Evolutionary conservation across 2,329 filamentous ascomycete genomes (phyloP), one percentile per base, ranked within the genome.

Genomic region (Calonectria fujianensis): DNA sequence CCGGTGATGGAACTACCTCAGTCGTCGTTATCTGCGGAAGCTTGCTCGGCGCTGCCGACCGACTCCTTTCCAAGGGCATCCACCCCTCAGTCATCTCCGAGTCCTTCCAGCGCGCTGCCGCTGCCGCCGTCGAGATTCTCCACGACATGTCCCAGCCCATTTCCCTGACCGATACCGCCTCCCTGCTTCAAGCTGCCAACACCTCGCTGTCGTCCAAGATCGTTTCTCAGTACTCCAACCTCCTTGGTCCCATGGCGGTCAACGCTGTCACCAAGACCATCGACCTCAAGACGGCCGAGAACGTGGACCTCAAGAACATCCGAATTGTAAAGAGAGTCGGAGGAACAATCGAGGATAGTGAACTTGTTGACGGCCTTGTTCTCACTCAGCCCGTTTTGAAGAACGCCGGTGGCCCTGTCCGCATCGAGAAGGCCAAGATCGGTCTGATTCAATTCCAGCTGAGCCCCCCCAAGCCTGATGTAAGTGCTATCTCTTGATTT

Each of bases 141-240:
- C 95, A 98, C 87, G 94, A 95, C 80, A 99, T 99, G 95, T 98
- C 96, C 82, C 94, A 96, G 80, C 96, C 97, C 66, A 96, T 99
- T 82, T 92, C 94, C 78, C 92, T 99, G 74, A 92, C 91, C 84
- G 97, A 99, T 85, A 96, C 95, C 73, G 90, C 95, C 57, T 96
- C 96, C 51, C 94, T 99, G 76, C 93, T 98, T 78, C 97, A 98
- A 90, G 97, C 97, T 76, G 97, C 97, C 79, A 98, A 97, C 80
- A 99, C 97, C 66, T 98, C 97, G 48, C 92, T 99, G 70, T 98
- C 96, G 66, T 98, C 97, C 82, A 99, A 99, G 89, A 98, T 99
- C 82, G 97, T 99, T 76, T 97, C 96, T 74, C 96, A 98, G 87
- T 96, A 99, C 87, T 97, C 97, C 41, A 97, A 96, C 85, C 91